Percentiles rank a stretch among this genome's conserved stretches.
These are phyloP conservation scores for Saitozyma sp. DNA, from an alignment of 768 basidiomycete genomes.

Conservation along the genomic window DNA sequence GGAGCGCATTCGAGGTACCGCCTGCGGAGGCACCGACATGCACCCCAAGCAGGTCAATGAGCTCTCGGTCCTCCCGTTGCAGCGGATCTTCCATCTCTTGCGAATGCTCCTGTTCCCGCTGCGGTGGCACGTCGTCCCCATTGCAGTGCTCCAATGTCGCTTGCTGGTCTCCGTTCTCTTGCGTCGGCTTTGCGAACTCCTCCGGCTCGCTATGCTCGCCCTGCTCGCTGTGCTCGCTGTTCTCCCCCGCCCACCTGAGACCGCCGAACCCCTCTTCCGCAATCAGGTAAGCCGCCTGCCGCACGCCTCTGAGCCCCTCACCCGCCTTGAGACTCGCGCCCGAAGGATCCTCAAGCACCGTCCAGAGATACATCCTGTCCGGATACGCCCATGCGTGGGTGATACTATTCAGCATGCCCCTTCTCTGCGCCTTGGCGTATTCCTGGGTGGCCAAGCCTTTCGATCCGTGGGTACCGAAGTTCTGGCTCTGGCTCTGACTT, in stretches of 20 bases:
- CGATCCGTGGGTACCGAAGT: conserved; percentile 1
- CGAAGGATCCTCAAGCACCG: conserved; percentile 46
- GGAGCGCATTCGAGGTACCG: not conserved
- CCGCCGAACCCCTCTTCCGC: conserved; percentile 37
- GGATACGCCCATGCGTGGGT: conserved; percentile 39
- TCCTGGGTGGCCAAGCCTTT: conserved; percentile 10
- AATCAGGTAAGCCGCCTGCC: conserved; percentile 34
- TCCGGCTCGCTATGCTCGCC: not conserved
- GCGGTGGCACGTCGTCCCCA: not conserved
- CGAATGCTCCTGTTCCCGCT: not conserved
- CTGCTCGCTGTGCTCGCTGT: conserved; percentile 6
- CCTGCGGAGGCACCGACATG: not conserved
- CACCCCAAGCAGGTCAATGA: conserved; percentile 14
- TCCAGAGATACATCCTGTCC: conserved; percentile 37
- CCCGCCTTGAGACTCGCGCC: conserved; percentile 24
- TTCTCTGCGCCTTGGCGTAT: conserved; percentile 27
- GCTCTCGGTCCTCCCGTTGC: conserved; percentile 11
- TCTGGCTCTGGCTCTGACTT: not conserved
- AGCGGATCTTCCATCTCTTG: too few relatives aligned
- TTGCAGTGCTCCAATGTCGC: too few relatives aligned
- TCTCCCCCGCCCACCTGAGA: conserved; percentile 23
- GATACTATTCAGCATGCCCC: conserved; percentile 23
- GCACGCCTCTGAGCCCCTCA: conserved; percentile 21
- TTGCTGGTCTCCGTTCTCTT: not conserved
- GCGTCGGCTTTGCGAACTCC: not conserved